Percentiles rank a stretch among this genome's conserved stretches.
These are phyloP conservation scores for Rhodotorula sp. DNA, from an alignment of 1,284 basidiomycete species.

Conservation along the genomic window DNA sequence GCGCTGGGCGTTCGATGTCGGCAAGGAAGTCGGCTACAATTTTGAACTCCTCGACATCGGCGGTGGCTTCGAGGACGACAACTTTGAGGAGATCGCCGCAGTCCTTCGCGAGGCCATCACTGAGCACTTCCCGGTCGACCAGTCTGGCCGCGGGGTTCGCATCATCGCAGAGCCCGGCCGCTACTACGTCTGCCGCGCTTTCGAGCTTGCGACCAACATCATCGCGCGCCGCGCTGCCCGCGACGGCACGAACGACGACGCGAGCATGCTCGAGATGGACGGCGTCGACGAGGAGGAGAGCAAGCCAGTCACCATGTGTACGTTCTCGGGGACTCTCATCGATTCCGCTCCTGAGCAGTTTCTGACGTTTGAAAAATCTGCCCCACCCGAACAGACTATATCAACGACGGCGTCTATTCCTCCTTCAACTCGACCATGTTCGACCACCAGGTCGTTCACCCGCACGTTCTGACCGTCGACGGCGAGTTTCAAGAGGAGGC, in stretches of 20 bases:
- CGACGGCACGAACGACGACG: constrained; percentile 40
- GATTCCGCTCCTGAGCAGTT: constrained; percentile 19
- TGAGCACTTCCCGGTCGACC: constrained; percentile 73
- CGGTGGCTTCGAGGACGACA: constrained; percentile 89
- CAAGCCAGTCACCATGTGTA: constrained; percentile 75
- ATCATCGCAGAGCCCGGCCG: constrained; percentile 96
- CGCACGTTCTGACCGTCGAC: constrained; percentile 66
- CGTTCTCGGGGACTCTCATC: constrained; percentile 49
- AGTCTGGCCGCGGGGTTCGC: constrained; percentile 61
- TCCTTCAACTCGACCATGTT: constrained; percentile 97
- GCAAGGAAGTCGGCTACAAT: constrained; percentile 68
- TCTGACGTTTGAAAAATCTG: background rate
- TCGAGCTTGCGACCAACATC: constrained; percentile 88
- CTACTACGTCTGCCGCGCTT: constrained; percentile 89
- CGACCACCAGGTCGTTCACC: constrained; percentile 83
- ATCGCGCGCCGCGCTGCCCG: constrained; percentile 73
- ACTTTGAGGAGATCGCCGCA: constrained; percentile 76
- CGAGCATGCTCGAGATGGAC: constrained; percentile 28
- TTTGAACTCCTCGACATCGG: constrained; percentile 89
- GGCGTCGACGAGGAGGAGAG: constrained; percentile 52
- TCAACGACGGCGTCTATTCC: constrained; percentile 97
- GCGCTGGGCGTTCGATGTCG: constrained; percentile 83
- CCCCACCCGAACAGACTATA: constrained; percentile 66
- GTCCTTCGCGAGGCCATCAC: constrained; percentile 73
- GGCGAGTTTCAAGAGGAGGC: constrained; percentile 44